Evolutionary conservation across 306 rosid species (phyloP), one percentile per base, ranked within the genome.

Genomic region (Medicago ruthenica): DNA sequence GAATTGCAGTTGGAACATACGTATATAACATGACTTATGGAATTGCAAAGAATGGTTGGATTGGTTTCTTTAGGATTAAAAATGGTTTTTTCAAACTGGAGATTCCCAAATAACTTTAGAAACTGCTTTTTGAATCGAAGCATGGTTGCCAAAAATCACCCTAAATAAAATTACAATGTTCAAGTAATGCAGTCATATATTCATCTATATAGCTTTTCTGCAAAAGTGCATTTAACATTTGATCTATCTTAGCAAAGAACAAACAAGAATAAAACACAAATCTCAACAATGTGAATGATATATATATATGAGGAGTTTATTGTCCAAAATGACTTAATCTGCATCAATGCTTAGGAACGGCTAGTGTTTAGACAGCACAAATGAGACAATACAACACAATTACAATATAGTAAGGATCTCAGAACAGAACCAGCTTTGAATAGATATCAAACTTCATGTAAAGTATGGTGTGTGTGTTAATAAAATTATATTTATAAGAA

Each of bases 231-330:
- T 51, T 7, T 51, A 50, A 16, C 57, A 51, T 51, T 51, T 51
- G 57, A 51, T 51, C 21, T 51, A 51, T 51, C 57, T n/a, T 51
- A 51, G 57, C 22, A 51, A 18, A 51, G 58, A 51, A 51, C 58
- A 51, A 16, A 16, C 58, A 16, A 51, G 58, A 16, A 51, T 51
- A 51, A 10, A 16, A 8, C 22, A 51, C 22, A 7, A 16, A 51
- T 51, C 22, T 16, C 12, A 17, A 16, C 58, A 51, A 51, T 16
- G 21, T 16, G 22, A 51, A 7, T 16, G 16, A 51, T 16, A 16
- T 51, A 2, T 2, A 50, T 50, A 50, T 50, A n/a, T 6, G 20
- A 50, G 7, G 20, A 50, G 57, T 15, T 50, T n/a, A 50, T 50
- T n/a, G 57, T 50, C 57, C 57, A n/a, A 50, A 50, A 50, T 7